Percentiles rank a stretch among this genome's conserved stretches.
Conservation (phyloP, 805 yeast species). For the baker's yeast (Saccharomyces cerevisiae) region DNA sequence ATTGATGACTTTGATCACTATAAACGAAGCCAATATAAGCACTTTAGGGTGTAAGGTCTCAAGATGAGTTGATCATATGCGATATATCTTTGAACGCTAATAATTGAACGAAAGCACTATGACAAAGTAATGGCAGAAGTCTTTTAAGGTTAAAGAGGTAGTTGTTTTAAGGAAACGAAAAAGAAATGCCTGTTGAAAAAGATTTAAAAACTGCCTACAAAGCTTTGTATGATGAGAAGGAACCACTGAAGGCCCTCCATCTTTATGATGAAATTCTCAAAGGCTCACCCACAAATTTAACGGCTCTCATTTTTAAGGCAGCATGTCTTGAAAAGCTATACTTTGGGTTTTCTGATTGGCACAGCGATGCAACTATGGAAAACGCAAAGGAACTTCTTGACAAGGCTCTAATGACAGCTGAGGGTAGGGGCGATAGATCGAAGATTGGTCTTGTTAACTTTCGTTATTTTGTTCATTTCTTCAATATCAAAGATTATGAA, state of each 20-base stretch:
- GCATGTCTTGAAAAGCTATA: slow-evolving; percentile 40
- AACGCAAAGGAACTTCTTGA: slow-evolving; percentile 31
- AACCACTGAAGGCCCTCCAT: slow-evolving; percentile 39
- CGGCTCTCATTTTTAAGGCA: slow-evolving; percentile 42
- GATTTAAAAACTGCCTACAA: slow-evolving; percentile 38
- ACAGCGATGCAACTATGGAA: slow-evolving; percentile 35
- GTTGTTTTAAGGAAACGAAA: neutral
- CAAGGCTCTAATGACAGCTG: slow-evolving; percentile 40
- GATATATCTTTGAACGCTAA: neutral
- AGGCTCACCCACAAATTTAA: slow-evolving; percentile 39
- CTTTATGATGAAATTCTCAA: slow-evolving; percentile 34
- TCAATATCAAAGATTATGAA: slow-evolving; percentile 35
- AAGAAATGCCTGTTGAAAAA: slow-evolving; percentile 22
- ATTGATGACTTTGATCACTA: neutral
- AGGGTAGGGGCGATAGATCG: slow-evolving; percentile 37
- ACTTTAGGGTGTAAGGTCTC: neutral
- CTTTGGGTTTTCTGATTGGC: slow-evolving; percentile 34
- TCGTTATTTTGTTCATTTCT: slow-evolving; percentile 41
- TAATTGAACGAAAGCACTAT: neutral
- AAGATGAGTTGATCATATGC: neutral
- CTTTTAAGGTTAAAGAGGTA: neutral
- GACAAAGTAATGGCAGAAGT: neutral
- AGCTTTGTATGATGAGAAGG: slow-evolving; percentile 38
- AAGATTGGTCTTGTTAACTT: slow-evolving; percentile 43
- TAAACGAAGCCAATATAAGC: neutral